Conservation (phyloP, 495 filamentous ascomycete species). For the Rusavskia elegans region DNA sequence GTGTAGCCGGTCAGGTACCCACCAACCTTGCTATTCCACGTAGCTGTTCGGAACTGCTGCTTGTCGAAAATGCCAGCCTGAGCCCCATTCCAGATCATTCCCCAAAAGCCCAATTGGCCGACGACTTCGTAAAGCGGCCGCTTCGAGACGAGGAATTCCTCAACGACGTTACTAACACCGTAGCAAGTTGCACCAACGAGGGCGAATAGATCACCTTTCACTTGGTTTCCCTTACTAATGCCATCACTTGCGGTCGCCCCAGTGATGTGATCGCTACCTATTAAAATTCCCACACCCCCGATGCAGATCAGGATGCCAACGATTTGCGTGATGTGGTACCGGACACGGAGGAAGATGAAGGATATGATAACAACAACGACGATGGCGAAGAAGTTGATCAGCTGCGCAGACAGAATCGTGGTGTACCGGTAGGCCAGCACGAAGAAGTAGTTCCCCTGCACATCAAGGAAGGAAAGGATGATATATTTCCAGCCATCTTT, state of each 20-base stretch:
- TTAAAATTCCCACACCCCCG: constrained; percentile 78
- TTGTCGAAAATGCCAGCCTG: constrained; percentile 87
- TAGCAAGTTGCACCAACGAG: constrained; percentile 81
- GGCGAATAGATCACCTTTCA: constrained; percentile 89
- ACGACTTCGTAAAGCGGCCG: constrained; percentile 86
- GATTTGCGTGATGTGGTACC: constrained; percentile 75
- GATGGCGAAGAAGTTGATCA: constrained; percentile 99
- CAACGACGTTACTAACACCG: constrained; percentile 74
- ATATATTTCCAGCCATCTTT: constrained; percentile 86
- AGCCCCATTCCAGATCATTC: constrained; percentile 76
- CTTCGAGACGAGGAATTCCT: constrained; percentile 84
- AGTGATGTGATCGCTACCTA: constrained; percentile 77
- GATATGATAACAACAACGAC: constrained; percentile 81
- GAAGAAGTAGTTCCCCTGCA: constrained; percentile 94
- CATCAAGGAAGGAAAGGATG: constrained; percentile 82
- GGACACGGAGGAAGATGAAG: constrained; percentile 64
- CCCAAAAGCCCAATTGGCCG: constrained; percentile 79
- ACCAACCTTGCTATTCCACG: constrained; percentile 46
- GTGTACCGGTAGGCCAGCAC: constrained; percentile 72
- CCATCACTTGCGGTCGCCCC: constrained; percentile 41
- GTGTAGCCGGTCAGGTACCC: constrained; percentile 85
- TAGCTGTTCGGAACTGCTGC: constrained; percentile 44
- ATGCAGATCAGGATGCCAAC: constrained; percentile 78
- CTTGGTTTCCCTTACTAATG: constrained; percentile 40
- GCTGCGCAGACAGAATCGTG: constrained; percentile 48